Conservation (phyloP, 139 green algal genomes). For the Coelastrella sp. region DNA sequence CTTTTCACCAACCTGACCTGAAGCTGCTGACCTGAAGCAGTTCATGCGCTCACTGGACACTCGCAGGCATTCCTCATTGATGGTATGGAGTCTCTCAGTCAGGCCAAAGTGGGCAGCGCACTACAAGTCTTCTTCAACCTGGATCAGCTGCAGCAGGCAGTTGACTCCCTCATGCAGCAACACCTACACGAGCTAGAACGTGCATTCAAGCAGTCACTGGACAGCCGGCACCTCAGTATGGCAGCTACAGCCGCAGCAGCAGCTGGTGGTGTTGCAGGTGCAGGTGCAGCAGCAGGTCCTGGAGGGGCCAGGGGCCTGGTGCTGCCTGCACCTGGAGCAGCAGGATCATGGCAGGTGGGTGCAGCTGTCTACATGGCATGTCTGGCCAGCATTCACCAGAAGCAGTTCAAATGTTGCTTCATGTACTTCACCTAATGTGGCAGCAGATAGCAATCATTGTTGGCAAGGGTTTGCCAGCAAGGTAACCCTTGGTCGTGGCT, state of each 20-base stretch:
- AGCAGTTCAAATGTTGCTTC: too few relatives aligned
- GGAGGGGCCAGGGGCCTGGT: conserved; percentile 29
- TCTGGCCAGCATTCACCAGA: too few relatives aligned
- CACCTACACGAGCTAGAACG: conserved; percentile 66
- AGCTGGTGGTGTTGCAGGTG: neutral
- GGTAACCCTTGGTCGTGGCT: too few relatives aligned
- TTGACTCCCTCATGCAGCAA: conserved; percentile 62
- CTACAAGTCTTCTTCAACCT: conserved; percentile 96
- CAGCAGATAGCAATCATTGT: conserved; percentile 47
- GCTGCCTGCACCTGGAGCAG: conserved; percentile 33
- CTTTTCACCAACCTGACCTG: too few relatives aligned
- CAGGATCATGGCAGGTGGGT: conserved; percentile 37
- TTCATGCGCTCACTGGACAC: too few relatives aligned
- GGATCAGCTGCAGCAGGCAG: conserved; percentile 69
- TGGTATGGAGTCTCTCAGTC: conserved; percentile 85
- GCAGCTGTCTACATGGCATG: neutral
- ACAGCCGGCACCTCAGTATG: conserved; percentile 72
- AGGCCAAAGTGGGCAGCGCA: conserved; percentile 90
- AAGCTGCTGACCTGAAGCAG: too few relatives aligned
- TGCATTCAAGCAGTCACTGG: conserved; percentile 67
- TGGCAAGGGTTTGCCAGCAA: too few relatives aligned
- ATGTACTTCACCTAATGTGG: too few relatives aligned
- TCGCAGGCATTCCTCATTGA: conserved; percentile 74
- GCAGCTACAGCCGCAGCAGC: neutral
- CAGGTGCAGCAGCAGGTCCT: conserved; percentile 9